A percentile compares a stretch with the other conserved stretches of the same genome.
Evolutionary conservation across 371 early-diverging fungal genomes (phyloP).

Genomic region (Blyttiomyces sp.): DNA sequence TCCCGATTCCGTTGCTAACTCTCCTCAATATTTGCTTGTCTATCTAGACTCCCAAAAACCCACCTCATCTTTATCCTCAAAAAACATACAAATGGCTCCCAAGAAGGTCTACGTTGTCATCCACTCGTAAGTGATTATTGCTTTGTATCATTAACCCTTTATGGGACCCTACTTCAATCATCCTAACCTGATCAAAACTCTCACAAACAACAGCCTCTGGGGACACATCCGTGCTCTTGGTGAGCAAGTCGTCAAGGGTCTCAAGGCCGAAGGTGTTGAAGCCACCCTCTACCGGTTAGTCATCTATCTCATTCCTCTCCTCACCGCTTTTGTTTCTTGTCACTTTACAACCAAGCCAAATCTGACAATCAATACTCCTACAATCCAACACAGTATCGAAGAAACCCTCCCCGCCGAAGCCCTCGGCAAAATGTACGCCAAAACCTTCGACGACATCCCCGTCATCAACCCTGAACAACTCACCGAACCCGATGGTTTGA

Average conservation of each 20-base stretch:
- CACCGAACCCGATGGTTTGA: conserved; percentile 67
- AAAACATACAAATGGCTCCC: too few relatives aligned
- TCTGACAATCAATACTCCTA: too few relatives aligned
- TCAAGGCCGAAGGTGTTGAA: conserved; percentile 62
- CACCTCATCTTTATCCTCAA: too few relatives aligned
- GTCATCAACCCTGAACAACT: conserved; percentile 55
- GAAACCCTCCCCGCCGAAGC: conserved; percentile 50
- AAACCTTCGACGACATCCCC: conserved; percentile 59
- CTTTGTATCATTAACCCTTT: background rate
- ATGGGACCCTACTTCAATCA: background rate
- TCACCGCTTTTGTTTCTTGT: too few relatives aligned
- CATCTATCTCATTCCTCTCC: too few relatives aligned
- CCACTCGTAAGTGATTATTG: conserved; percentile 16
- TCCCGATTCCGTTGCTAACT: too few relatives aligned
- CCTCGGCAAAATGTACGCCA: conserved; percentile 69
- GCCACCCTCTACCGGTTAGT: conserved; percentile 68
- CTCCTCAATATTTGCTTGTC: too few relatives aligned
- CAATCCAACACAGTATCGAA: too few relatives aligned
- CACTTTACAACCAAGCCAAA: too few relatives aligned
- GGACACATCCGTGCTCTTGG: conserved; percentile 74
- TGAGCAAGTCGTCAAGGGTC: conserved; percentile 55
- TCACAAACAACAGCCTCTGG: conserved; percentile 69
- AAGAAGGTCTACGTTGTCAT: conserved; percentile 23
- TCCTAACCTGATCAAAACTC: background rate
- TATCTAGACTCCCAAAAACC: too few relatives aligned